Evolutionary conservation across 73 alveolate genomes (phyloP), one percentile per base, ranked within the genome.

Genomic region (Tetrahymena elliotti): DNA sequence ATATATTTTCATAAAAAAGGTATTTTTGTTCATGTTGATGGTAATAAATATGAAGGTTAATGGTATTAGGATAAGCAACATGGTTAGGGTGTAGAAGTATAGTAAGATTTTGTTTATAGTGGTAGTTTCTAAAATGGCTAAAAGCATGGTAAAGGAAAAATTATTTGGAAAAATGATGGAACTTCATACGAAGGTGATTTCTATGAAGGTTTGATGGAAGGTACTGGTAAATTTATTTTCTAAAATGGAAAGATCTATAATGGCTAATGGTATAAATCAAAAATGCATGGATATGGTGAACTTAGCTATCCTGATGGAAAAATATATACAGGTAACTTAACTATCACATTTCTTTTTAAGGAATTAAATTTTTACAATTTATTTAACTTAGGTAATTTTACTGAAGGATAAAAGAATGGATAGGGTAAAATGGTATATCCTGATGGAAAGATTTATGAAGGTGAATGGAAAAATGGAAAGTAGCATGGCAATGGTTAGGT

Each of bases 21-120:
- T 13, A 34, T 82, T 24, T 95, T 92, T 93, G 93, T 95, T 27
- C 97, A 95, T 36, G 54, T 31, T 35, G 94, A 95, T 68, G 97
- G 97, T 8, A 93, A 93, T 24, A 34, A 24, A 33, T 95, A 95
- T 35, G 35, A 95, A 33, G 97, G 97, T 13, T 37, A 95, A 38
- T 95, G 97, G 97, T 40, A 92, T 11, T 68, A 95, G 16, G 97
- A 95, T 95, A 95, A 95, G 37, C n/a, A 95, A 84, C 93, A 93
- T 16, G 97, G 97, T n/a, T 53, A 93, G 6, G 97, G 97, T 2
- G 96, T n/a, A 1, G 97, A 95, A 52, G 94, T 35, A 35, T 95
- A 83, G 38, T 93, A 95, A 35, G 95, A 83, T 39, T 52, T 92
- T 38, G 20, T 24, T 22, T 95, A 82, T 35, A 41, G 83, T 24